These are phyloP conservation scores for Eutrema salsugineum DNA, from an alignment of 441 rosid species.

Conservation along the genomic window DNA sequence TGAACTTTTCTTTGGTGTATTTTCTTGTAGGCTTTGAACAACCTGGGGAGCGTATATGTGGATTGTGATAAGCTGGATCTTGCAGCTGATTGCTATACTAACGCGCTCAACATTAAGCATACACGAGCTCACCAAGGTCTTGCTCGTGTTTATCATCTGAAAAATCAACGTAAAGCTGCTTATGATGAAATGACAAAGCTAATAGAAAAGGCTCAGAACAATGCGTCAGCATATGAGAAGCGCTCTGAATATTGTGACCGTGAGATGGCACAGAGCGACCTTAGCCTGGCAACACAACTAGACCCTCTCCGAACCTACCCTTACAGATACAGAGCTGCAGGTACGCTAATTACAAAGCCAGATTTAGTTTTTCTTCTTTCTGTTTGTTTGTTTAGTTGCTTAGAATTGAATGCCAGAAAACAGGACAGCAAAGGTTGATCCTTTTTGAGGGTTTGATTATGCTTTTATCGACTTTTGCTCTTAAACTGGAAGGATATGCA, in stretches of 20 bases:
- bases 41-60: slow-evolving; percentile 83
- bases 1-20: slow-evolving; percentile 12
- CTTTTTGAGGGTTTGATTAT: neutral
- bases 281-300: slow-evolving; percentile 68
- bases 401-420: neutral
- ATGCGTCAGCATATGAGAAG: slow-evolving; percentile 93
- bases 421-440: neutral
- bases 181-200: slow-evolving; percentile 97
- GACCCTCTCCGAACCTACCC: slow-evolving; percentile 97
- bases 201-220: slow-evolving; percentile 87
- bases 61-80: slow-evolving; percentile 90
- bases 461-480: neutral
- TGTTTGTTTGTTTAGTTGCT: neutral
- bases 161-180: slow-evolving; percentile 80
- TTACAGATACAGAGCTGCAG: slow-evolving; percentile 97
- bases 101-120: slow-evolving; percentile 90
- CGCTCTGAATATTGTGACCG: slow-evolving; percentile 96
- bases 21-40: slow-evolving; percentile 77
- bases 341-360: slow-evolving; percentile 30
- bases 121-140: slow-evolving; percentile 98
- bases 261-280: slow-evolving; percentile 92
- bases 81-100: slow-evolving; percentile 88
- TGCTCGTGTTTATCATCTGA: slow-evolving; percentile 87
- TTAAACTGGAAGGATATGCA: neutral
- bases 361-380: neutral